Percentiles rank a stretch among this genome's conserved stretches.
phyloP scores from a whole-genome alignment of 1,139 yeast genomes.

The Candida albicans region DNA sequence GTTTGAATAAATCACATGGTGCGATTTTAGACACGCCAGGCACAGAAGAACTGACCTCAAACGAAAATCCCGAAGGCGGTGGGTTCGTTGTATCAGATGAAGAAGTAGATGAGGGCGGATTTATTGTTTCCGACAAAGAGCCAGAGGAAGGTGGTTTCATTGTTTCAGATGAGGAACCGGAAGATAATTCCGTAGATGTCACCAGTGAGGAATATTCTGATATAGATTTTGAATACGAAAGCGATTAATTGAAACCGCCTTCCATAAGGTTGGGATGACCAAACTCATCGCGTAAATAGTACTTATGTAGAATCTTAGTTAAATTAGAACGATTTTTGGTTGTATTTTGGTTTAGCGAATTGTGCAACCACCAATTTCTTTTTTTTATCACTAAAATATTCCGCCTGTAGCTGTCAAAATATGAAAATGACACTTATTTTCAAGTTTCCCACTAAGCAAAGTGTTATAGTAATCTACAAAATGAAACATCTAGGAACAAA shows the following conservation, averaged over 20 bases:
- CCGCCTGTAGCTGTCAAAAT: no score
- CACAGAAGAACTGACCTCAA: neutral
- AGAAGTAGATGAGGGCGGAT: slow-evolving; percentile 8
- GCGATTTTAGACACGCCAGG: slow-evolving; percentile 28
- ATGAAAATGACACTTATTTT: no score
- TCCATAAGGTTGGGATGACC: no score
- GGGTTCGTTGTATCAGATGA: slow-evolving; percentile 8
- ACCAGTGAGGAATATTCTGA: slow-evolving; percentile 5
- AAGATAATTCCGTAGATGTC: slow-evolving; percentile 4
- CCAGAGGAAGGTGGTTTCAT: slow-evolving; percentile 1
- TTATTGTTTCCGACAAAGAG: slow-evolving; percentile 4
- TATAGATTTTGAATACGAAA: slow-evolving; percentile 15
- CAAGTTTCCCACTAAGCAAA: no score
- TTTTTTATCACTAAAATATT: no score
- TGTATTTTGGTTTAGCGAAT: no score
- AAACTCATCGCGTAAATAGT: no score
- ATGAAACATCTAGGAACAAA: neutral
- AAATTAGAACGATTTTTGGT: no score
- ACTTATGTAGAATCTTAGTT: no score
- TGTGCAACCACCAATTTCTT: no score
- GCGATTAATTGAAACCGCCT: slow-evolving; percentile 7
- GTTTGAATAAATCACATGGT: slow-evolving; percentile 71
- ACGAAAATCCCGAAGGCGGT: slow-evolving; percentile 6
- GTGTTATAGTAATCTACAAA: no score
- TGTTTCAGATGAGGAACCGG: slow-evolving; percentile 2